Conservation (phyloP, 306 rosid genomes). For the Dalbergia oliveri region DNA sequence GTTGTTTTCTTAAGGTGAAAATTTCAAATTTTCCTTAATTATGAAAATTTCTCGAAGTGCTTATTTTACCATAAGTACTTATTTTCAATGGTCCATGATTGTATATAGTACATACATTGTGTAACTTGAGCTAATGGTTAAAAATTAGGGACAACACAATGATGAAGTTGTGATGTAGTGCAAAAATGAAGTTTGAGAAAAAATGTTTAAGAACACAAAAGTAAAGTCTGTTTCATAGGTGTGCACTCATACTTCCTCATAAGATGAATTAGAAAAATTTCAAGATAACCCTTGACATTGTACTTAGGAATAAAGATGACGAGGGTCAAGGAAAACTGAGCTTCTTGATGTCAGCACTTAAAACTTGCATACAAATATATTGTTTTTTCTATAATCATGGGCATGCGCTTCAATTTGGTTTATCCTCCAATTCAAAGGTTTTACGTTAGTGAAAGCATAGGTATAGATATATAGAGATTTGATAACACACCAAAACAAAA, state of each 20-base stretch:
- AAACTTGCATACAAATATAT: background rate
- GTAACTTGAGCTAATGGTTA: conserved; percentile 7
- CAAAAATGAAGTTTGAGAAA: background rate
- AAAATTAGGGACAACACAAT: background rate
- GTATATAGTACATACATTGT: background rate
- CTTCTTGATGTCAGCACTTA: background rate
- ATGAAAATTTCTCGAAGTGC: too few relatives aligned
- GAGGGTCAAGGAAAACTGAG: background rate
- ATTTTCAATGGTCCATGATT: too few relatives aligned
- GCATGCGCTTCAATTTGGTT: background rate
- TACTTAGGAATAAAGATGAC: background rate
- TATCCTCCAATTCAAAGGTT: background rate
- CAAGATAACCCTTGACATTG: background rate
- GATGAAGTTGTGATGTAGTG: background rate
- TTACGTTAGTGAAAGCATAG: background rate
- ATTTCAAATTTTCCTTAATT: too few relatives aligned
- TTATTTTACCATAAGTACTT: too few relatives aligned
- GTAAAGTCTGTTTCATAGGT: background rate
- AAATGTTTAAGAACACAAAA: conserved; percentile 6
- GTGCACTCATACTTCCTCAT: background rate
- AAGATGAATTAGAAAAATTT: background rate
- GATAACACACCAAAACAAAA: background rate
- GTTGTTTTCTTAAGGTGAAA: background rate
- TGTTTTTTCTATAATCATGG: background rate
- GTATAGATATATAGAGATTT: background rate